Evolutionary conservation across 164 flowering plant species (phyloP), one percentile per base, ranked within the genome.

Genomic region (Vitis riparia): DNA sequence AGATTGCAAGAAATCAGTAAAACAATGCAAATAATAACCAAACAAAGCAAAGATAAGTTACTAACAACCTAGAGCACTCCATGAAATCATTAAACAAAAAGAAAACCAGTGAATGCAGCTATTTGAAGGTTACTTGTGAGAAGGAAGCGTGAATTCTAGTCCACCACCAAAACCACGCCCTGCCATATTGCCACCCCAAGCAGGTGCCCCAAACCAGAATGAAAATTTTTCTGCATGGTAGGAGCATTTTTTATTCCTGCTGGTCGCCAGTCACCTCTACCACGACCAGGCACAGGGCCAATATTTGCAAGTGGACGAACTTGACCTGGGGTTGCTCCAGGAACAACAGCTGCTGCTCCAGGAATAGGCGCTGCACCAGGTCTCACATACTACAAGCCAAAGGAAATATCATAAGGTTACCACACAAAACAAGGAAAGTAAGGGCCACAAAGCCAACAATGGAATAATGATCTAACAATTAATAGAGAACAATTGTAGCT

Each of bases 121-220:
- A 27, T 49, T 6, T 3, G 62, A 71, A 68, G 51, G 32, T 83
- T 88, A 96, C 99, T 92, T 96, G 82, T 96, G 98, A 72, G 99
- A 91, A 69, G 99, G 98, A 73, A 96, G 98, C 48, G 99, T 93
- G 78, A 96, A 93, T 23, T 96, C 99, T 72, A 86, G 72, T 63
- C 98, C 98, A 59, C 79, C 81, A 49, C 96, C 96, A 80, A 83
- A 86, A 69, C 89, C 94, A 69, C 93, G 88, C 13, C 92, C 94
- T 11, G 87, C 62, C 71, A 81, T 64, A 80, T 80, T 83, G 72
- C 65, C 79, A 27, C 86, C 90, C 98, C 97, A 90, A 51, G 51
- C 75, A 76, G 89, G 77, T 71, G 74, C 48, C 57, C 90, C 94
- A 80, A 72, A 87, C 44, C 89, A 51, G 93, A 71, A 67, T 89